A percentile compares a stretch with the other conserved stretches of the same genome.
Conservation (phyloP, 1,139 yeast species). For the Casaregolazyma lundiana region DNA sequence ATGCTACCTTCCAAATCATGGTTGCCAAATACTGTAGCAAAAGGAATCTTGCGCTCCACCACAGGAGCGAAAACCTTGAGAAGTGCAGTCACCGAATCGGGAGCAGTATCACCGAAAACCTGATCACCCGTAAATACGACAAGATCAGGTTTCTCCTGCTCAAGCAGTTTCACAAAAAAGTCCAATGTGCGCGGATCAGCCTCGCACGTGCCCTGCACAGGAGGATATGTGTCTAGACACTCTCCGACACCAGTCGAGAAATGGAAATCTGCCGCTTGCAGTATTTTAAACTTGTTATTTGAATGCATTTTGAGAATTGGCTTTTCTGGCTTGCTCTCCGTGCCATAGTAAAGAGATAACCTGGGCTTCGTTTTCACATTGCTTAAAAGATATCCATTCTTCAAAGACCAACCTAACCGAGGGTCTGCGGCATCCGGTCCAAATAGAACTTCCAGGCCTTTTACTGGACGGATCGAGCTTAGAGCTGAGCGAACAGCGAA, state of each 20-base stretch:
- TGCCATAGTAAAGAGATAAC: constrained; percentile 36
- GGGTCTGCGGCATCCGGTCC: constrained; percentile 77
- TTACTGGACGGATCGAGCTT: background rate
- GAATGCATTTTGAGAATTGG: constrained; percentile 36
- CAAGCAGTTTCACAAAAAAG: constrained; percentile 61
- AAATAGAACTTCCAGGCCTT: constrained; percentile 55
- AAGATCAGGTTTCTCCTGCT: constrained; percentile 69
- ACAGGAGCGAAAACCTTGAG: constrained; percentile 75
- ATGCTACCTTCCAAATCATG: constrained; percentile 80
- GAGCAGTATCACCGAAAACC: constrained; percentile 62
- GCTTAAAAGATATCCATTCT: constrained; percentile 31
- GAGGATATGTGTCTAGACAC: constrained; percentile 68
- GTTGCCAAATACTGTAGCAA: constrained; percentile 74
- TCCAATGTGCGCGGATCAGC: constrained; percentile 69
- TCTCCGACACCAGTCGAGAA: constrained; percentile 70
- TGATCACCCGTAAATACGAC: constrained; percentile 88
- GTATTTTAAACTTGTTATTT: constrained; percentile 58
- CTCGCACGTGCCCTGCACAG: constrained; percentile 41
- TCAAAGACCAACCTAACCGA: constrained; percentile 61
- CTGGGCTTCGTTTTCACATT: constrained; percentile 28
- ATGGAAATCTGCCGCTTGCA: constrained; percentile 86
- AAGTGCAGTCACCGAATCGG: constrained; percentile 74
- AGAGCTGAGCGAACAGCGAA: background rate
- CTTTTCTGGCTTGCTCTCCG: constrained; percentile 28
- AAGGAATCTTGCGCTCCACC: constrained; percentile 63